These are phyloP conservation scores for Macrophomina phaseolina DNA, from an alignment of 2,329 filamentous ascomycete genomes.

Conservation along the genomic window DNA sequence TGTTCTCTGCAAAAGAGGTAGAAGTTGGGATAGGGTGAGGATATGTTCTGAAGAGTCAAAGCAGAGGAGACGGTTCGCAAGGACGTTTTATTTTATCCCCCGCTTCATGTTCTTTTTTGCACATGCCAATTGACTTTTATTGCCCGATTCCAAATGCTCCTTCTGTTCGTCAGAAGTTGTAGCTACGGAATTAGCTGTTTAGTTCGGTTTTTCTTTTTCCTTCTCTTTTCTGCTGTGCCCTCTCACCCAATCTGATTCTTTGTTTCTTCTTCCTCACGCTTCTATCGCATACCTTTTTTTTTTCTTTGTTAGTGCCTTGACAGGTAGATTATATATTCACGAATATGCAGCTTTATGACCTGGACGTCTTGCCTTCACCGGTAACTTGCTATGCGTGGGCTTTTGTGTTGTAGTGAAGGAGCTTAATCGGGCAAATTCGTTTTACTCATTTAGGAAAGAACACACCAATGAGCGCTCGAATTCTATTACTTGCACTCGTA, in stretches of 20 bases:
- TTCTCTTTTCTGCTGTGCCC: not conserved
- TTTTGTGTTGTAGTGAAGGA: too few relatives aligned
- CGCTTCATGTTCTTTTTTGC: not conserved
- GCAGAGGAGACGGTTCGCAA: too few relatives aligned
- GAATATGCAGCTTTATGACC: constrained; percentile 19
- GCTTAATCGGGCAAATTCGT: too few relatives aligned
- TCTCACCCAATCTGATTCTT: not conserved
- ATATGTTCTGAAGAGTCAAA: too few relatives aligned
- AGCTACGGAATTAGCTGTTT: not conserved
- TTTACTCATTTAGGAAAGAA: too few relatives aligned
- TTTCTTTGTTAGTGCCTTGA: not conserved
- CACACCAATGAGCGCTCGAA: too few relatives aligned
- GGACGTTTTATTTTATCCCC: not conserved
- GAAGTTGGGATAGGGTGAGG: too few relatives aligned
- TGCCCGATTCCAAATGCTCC: not conserved
- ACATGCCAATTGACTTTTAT: not conserved
- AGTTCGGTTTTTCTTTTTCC: not conserved
- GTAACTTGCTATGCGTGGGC: too few relatives aligned
- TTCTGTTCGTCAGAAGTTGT: constrained; percentile 1
- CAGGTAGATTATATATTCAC: not conserved
- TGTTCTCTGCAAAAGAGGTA: too few relatives aligned
- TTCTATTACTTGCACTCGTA: too few relatives aligned
- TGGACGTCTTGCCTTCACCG: not conserved
- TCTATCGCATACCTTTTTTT: not conserved
- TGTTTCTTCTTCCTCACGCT: not conserved